Evolutionary conservation across 352 stramenopile genomes (phyloP).

Genomic region (Globisporangium megalacanthum): DNA sequence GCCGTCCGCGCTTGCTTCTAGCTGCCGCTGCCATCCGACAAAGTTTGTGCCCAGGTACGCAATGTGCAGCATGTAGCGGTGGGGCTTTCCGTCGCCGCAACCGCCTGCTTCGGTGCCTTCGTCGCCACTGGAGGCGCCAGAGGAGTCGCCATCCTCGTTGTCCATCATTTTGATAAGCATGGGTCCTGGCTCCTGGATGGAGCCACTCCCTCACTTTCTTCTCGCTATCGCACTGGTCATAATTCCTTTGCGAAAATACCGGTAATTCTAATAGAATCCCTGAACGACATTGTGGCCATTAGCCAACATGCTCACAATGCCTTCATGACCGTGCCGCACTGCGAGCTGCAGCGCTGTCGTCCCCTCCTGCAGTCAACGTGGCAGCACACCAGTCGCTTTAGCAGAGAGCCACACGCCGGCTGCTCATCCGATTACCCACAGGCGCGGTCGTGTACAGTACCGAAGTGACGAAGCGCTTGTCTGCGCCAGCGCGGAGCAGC

Average conservation of each 20-base stretch:
- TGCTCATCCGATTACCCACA: no score
- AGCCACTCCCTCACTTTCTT: no score
- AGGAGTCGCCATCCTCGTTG: background rate
- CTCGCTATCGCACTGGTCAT: background rate
- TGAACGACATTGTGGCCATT: slow-evolving; percentile 43
- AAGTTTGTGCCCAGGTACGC: slow-evolving; percentile 73
- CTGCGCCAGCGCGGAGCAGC: slow-evolving; percentile 38
- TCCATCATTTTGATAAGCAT: background rate
- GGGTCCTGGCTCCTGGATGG: no score
- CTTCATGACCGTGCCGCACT: slow-evolving; percentile 56
- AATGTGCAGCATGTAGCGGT: slow-evolving; percentile 66
- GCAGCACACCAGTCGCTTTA: background rate
- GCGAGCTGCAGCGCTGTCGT: slow-evolving; percentile 58
- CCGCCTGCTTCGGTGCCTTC: no score
- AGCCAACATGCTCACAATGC: slow-evolving; percentile 52
- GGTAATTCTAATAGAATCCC: slow-evolving; percentile 49
- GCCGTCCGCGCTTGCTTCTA: slow-evolving; percentile 37
- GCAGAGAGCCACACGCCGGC: background rate
- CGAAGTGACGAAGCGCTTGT: slow-evolving; percentile 54
- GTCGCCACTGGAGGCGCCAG: background rate
- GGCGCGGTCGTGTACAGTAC: slow-evolving; percentile 10
- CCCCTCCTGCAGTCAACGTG: slow-evolving; percentile 33
- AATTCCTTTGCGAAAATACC: no score
- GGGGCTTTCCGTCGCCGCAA: background rate
- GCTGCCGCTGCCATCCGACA: slow-evolving; percentile 77